phyloP scores from a whole-genome alignment of 345 rosid species.

The Arabis hirsuta region DNA sequence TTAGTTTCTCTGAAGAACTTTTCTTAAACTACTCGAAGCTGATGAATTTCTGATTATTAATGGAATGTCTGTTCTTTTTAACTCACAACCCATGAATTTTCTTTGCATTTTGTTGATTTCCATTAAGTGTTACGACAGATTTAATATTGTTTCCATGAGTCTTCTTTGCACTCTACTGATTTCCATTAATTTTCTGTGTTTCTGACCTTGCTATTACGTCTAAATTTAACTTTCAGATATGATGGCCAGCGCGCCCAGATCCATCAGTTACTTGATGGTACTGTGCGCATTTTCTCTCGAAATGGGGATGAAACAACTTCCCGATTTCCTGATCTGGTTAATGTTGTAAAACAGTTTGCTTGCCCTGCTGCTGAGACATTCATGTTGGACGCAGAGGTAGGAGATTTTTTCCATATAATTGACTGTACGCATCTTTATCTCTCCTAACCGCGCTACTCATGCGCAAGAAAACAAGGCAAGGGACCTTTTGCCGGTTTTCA shows the following conservation, averaged over 20 bases:
- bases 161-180: not conserved
- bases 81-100: not conserved
- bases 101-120: conserved; percentile 10
- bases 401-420: conserved; percentile 4
- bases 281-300: conserved; percentile 73
- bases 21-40: conserved; percentile 1
- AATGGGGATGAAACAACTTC: conserved; percentile 89
- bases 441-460: not conserved
- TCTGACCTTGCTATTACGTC: conserved; percentile 2
- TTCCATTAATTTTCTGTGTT: conserved; percentile 14
- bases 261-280: conserved; percentile 67
- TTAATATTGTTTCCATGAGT: conserved; percentile 2
- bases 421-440: not conserved
- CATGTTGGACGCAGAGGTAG: conserved; percentile 89
- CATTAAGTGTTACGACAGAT: not conserved
- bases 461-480: not conserved
- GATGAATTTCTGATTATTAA: not conserved
- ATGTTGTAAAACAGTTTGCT: conserved; percentile 57
- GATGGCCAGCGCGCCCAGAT: conserved; percentile 97
- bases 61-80: not conserved
- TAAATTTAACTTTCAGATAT: conserved; percentile 56
- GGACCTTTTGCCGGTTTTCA: conserved; percentile 14
- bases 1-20: conserved; percentile 42
- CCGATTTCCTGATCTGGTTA: conserved; percentile 77
- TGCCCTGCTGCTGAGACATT: conserved; percentile 65